Percentiles rank a stretch among this genome's conserved stretches.
Evolutionary conservation across 805 yeast genomes (phyloP).

Genomic region (Komagataella populi): DNA sequence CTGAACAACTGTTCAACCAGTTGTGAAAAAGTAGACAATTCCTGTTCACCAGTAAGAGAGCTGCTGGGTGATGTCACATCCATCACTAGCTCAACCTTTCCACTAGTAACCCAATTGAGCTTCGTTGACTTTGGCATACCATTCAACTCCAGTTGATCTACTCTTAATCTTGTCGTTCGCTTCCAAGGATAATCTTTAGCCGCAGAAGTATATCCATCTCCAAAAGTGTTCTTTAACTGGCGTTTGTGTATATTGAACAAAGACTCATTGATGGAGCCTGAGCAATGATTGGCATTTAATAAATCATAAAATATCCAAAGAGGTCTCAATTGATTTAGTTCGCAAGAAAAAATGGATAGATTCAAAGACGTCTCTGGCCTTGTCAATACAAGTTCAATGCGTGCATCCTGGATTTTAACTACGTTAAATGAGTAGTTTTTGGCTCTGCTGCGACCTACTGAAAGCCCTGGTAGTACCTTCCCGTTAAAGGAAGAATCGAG

Average conservation of each 20-base stretch:
- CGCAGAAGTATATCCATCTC: neutral
- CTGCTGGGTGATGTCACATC: conserved; percentile 56
- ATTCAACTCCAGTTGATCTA: conserved; percentile 22
- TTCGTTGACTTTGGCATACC: conserved; percentile 19
- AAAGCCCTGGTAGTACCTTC: conserved; percentile 76
- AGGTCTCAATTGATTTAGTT: conserved; percentile 64
- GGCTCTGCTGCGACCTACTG: conserved; percentile 46
- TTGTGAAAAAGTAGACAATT: neutral
- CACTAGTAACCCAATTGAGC: conserved; percentile 62
- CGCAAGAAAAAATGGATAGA: conserved; percentile 56
- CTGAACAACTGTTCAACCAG: neutral
- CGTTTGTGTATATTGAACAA: conserved; percentile 76
- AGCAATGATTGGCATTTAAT: conserved; percentile 67
- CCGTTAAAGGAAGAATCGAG: conserved; percentile 68
- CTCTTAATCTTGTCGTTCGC: conserved; percentile 30
- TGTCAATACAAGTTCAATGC: conserved; percentile 53
- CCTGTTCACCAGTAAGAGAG: neutral
- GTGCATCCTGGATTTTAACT: conserved; percentile 71
- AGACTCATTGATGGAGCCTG: conserved; percentile 89
- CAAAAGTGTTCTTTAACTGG: neutral
- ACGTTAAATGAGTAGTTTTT: conserved; percentile 91
- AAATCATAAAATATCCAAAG: conserved; percentile 91
- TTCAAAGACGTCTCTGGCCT: neutral
- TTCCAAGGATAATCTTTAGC: conserved; percentile 20
- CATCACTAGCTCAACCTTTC: conserved; percentile 55